These are phyloP conservation scores for Akanthomyces uredinophilus DNA, from an alignment of 2,329 filamentous ascomycete species.

Conservation along the genomic window DNA sequence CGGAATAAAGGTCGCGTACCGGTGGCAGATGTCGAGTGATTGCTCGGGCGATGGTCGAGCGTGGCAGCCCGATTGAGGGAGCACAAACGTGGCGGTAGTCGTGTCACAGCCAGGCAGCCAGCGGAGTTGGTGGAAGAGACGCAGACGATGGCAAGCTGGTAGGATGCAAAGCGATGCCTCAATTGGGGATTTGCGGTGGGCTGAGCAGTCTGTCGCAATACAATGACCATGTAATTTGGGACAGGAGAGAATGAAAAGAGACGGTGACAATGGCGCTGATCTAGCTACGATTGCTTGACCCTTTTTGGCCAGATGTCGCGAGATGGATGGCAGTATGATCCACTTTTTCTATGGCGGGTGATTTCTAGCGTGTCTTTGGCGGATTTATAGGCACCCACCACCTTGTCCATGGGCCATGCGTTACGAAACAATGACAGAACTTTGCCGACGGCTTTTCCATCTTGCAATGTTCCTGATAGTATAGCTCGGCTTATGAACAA, in stretches of 20 bases:
- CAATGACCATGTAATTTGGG: not conserved
- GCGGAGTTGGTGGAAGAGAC: not conserved
- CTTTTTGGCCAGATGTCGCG: slow-evolving; percentile 15
- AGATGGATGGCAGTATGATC: slow-evolving; percentile 1
- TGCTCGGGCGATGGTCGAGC: not conserved
- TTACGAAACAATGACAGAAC: too few species aligned
- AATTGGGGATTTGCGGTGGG: not conserved
- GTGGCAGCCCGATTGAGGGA: not conserved
- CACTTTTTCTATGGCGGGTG: not conserved
- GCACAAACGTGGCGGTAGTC: not conserved
- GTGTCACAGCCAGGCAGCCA: not conserved
- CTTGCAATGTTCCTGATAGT: too few species aligned
- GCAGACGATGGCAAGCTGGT: not conserved
- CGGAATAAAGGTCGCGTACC: not conserved
- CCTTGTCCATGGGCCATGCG: too few species aligned
- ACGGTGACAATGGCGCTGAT: slow-evolving; percentile 8
- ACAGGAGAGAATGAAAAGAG: not conserved
- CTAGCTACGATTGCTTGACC: slow-evolving; percentile 8
- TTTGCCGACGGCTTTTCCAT: too few species aligned
- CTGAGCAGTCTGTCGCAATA: not conserved
- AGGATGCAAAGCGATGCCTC: not conserved
- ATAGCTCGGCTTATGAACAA: too few species aligned
- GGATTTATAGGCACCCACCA: too few species aligned
- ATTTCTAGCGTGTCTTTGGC: too few species aligned
- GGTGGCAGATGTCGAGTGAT: not conserved